Conservation (phyloP, 2,329 filamentous ascomycete species). For the Alternaria angustiovoidea region DNA sequence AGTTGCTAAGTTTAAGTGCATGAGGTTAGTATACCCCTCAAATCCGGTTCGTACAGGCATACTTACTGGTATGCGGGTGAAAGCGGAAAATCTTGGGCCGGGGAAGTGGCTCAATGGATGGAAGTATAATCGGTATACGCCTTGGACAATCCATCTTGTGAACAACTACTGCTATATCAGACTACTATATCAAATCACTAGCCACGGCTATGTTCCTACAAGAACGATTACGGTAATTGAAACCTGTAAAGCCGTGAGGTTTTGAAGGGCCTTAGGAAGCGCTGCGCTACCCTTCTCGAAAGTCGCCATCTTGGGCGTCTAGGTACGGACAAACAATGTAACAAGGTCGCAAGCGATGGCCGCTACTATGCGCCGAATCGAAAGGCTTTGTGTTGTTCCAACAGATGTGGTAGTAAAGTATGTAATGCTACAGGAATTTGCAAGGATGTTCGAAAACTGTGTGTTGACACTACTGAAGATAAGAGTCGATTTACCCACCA, state of each 20-base stretch:
- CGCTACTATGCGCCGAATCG: background rate
- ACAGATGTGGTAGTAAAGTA: background rate
- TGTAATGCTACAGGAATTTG: background rate
- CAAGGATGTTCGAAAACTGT: background rate
- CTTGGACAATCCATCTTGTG: conserved; percentile 17
- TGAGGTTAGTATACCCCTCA: background rate
- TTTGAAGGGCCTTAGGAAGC: background rate
- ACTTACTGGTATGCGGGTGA: conserved; percentile 15
- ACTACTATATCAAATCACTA: background rate
- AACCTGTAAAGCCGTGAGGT: background rate
- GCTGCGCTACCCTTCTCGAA: background rate
- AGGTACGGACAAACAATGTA: background rate
- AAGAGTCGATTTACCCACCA: background rate
- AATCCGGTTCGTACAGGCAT: background rate
- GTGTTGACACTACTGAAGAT: background rate
- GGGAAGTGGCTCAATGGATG: conserved; percentile 54
- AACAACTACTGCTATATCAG: background rate
- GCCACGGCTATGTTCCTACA: background rate
- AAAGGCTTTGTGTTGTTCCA: background rate
- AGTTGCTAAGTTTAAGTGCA: background rate
- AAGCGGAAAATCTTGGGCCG: conserved; percentile 47
- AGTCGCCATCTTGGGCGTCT: background rate
- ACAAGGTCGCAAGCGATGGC: background rate
- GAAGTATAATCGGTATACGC: conserved; percentile 51
- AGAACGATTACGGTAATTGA: background rate